Evolutionary conservation across 176 grass and related monocot genomes (phyloP).

Genomic region (Coix lacrymajobi): DNA sequence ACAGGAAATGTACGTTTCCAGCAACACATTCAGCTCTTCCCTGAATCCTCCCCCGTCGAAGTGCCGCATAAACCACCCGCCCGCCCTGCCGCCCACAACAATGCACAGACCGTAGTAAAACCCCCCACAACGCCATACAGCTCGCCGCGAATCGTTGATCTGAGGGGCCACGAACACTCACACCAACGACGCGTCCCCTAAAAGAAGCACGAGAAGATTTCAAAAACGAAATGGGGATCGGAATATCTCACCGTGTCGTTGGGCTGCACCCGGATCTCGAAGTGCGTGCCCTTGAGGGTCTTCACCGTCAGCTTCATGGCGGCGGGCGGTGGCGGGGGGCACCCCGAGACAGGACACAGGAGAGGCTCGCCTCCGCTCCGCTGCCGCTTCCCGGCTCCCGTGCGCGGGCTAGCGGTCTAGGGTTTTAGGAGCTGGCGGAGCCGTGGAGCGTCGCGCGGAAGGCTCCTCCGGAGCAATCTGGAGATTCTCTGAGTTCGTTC

Average conservation of each 20-base stretch:
- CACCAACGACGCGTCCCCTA: background rate
- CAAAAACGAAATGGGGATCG: background rate
- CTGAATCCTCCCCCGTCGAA: background rate
- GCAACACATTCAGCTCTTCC: background rate
- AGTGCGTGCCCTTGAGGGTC: slow-evolving; percentile 81
- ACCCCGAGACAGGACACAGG: background rate
- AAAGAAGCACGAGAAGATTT: background rate
- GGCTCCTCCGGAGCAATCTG: background rate
- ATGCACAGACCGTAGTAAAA: no score
- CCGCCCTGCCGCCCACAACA: background rate
- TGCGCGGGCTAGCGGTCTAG: slow-evolving; percentile 6
- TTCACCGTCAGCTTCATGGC: slow-evolving; percentile 92
- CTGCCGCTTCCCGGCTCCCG: background rate
- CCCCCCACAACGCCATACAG: no score
- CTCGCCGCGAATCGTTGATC: no score
- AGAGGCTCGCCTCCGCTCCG: background rate
- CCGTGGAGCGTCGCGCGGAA: slow-evolving; percentile 16
- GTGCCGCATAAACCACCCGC: background rate
- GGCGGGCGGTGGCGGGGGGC: background rate
- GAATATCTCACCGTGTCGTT: slow-evolving; percentile 59
- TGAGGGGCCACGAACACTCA: background rate
- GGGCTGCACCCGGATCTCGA: slow-evolving; percentile 83
- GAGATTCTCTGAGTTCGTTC: no score
- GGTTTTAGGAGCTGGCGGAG: slow-evolving; percentile 27
- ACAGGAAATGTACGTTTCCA: background rate